Percentiles rank a stretch among this genome's conserved stretches.
These are phyloP conservation scores for Asterophora lycoperdoides DNA, from an alignment of 768 basidiomycete genomes.

Conservation along the genomic window DNA sequence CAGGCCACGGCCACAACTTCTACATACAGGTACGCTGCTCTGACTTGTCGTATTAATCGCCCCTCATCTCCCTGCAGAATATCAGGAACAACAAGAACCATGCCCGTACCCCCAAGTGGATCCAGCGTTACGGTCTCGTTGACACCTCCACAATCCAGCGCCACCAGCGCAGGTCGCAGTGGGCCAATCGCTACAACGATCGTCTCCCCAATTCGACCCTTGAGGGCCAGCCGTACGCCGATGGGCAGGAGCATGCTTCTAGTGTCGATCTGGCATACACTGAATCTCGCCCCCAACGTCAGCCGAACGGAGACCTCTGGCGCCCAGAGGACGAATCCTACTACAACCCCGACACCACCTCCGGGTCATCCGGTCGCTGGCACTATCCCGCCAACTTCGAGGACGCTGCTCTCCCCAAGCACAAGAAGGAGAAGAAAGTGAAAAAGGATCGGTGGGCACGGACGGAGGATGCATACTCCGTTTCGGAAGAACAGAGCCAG, in stretches of 20 bases:
- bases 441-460: slow-evolving; percentile 88
- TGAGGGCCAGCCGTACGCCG: slow-evolving; percentile 69
- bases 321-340: slow-evolving; percentile 70
- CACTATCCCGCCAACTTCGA: slow-evolving; percentile 84
- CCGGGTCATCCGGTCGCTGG: slow-evolving; percentile 59
- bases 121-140: slow-evolving; percentile 83
- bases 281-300: slow-evolving; percentile 28
- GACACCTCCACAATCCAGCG: slow-evolving; percentile 75
- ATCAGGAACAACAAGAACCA: slow-evolving; percentile 94
- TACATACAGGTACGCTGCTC: slow-evolving; percentile 67
- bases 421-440: slow-evolving; percentile 64
- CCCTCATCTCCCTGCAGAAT: slow-evolving; percentile 48
- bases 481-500: slow-evolving; percentile 40
- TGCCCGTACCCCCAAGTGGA: slow-evolving; percentile 94
- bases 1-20: slow-evolving; percentile 90
- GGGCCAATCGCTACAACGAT: slow-evolving; percentile 85
- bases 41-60: slow-evolving; percentile 8
- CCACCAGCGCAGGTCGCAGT: slow-evolving; percentile 76
- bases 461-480: slow-evolving; percentile 78
- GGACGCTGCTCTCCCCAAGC: slow-evolving; percentile 46
- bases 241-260: slow-evolving; percentile 65
- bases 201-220: slow-evolving; percentile 66
- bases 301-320: slow-evolving; percentile 62
- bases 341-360: slow-evolving; percentile 46
- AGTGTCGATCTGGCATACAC: slow-evolving; percentile 36